phyloP scores from a whole-genome alignment of 768 basidiomycete species.

The Scleroderma citrinum region DNA sequence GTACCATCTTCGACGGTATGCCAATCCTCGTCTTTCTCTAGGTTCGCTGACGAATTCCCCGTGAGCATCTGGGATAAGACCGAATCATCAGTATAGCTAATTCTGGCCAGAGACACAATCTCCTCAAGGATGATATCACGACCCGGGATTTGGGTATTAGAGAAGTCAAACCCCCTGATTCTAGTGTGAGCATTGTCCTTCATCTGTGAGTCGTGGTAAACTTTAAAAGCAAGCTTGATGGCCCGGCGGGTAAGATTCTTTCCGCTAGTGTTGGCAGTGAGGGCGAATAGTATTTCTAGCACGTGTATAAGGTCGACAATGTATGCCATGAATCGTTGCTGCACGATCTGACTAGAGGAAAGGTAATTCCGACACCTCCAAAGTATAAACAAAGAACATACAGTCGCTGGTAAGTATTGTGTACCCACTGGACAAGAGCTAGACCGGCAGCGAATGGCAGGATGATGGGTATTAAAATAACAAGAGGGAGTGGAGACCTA shows the following conservation, averaged over 20 bases:
- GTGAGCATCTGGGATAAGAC: not conserved
- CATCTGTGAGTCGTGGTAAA: not conserved
- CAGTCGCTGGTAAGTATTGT: conserved; percentile 2
- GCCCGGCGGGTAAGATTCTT: not conserved
- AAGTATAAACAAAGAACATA: not conserved
- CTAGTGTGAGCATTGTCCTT: not conserved
- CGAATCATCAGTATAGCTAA: not conserved
- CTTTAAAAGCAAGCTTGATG: not conserved
- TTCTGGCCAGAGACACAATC: not conserved
- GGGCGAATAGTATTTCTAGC: not conserved
- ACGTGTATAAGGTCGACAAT: not conserved
- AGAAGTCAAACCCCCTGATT: not conserved
- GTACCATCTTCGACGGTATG: no score
- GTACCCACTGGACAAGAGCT: not conserved
- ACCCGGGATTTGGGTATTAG: not conserved
- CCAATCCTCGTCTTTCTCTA: not conserved
- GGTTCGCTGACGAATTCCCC: not conserved
- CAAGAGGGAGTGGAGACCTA: not conserved
- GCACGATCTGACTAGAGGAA: not conserved
- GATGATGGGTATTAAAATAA: not conserved
- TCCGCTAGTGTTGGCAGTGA: not conserved
- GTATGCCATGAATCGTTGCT: not conserved
- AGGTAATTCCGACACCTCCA: not conserved
- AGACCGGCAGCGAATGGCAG: not conserved
- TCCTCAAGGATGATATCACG: not conserved